phyloP scores from a whole-genome alignment of 345 rosid species.

The Orychophragmus violaceus region DNA sequence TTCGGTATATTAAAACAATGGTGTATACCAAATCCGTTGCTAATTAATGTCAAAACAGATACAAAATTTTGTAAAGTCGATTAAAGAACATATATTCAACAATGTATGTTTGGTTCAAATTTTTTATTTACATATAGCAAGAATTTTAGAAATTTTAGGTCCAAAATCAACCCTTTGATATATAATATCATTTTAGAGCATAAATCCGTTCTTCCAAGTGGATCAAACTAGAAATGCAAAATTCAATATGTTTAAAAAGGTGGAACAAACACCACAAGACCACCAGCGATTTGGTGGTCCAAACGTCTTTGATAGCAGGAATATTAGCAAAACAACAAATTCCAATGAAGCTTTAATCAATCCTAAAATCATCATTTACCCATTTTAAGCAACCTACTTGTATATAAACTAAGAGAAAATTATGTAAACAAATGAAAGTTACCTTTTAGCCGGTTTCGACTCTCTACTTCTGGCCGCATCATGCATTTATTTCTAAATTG shows the following conservation, averaged over 20 bases:
- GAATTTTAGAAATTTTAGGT: too few species aligned
- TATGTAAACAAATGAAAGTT: neutral
- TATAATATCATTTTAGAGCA: neutral
- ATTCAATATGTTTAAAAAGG: neutral
- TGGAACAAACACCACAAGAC: neutral
- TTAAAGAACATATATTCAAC: neutral
- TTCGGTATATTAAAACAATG: neutral
- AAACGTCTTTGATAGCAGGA: neutral
- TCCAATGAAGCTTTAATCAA: neutral
- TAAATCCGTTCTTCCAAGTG: neutral
- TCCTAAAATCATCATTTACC: neutral
- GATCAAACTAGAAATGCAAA: neutral
- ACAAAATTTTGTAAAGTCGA: neutral
- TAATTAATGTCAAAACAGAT: neutral
- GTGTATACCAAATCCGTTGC: neutral
- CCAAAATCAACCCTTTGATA: neutral
- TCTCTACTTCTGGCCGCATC: neutral
- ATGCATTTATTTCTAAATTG: neutral
- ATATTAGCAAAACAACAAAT: neutral
- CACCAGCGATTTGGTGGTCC: neutral
- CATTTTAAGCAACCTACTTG: neutral
- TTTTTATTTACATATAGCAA: neutral
- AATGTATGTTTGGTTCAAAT: neutral
- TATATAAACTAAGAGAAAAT: neutral
- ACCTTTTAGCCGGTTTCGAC: neutral